phyloP scores from a whole-genome alignment of 73 alveolate species.

The Stentor coeruleus region DNA sequence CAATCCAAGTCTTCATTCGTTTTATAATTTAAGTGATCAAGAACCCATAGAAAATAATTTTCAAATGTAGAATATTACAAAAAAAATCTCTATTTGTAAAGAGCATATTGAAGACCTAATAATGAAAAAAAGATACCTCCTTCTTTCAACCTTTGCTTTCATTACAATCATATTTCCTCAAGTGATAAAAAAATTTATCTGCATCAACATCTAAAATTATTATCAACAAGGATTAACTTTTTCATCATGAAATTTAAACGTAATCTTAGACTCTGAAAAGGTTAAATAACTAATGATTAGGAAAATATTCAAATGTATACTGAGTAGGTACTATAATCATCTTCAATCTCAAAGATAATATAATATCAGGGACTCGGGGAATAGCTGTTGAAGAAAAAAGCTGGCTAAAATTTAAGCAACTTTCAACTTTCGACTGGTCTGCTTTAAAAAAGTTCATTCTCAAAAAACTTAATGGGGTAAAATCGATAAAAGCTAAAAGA shows the following conservation, averaged over 20 bases:
- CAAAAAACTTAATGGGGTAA: neutral
- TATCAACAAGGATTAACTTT: no score
- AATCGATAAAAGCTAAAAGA: neutral
- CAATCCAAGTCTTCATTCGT: constrained; percentile 19
- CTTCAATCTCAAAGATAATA: neutral
- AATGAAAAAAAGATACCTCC: neutral
- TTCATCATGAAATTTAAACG: no score
- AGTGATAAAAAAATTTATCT: no score
- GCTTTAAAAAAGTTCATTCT: no score
- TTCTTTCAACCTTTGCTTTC: neutral
- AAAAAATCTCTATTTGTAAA: neutral
- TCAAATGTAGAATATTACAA: neutral
- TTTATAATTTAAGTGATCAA: neutral
- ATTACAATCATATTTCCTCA: neutral
- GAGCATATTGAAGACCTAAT: neutral
- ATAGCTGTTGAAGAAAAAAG: no score
- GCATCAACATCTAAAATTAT: no score
- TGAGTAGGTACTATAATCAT: neutral
- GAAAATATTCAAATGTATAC: neutral
- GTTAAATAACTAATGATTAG: constrained; percentile 25
- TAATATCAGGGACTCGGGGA: no score
- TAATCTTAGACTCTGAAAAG: constrained; percentile 9
- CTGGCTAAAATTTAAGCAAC: neutral
- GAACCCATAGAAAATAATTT: neutral
- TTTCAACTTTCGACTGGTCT: neutral